Evolutionary conservation across 148 eudicot species (phyloP).

Genomic region (Polygonum aviculare): DNA sequence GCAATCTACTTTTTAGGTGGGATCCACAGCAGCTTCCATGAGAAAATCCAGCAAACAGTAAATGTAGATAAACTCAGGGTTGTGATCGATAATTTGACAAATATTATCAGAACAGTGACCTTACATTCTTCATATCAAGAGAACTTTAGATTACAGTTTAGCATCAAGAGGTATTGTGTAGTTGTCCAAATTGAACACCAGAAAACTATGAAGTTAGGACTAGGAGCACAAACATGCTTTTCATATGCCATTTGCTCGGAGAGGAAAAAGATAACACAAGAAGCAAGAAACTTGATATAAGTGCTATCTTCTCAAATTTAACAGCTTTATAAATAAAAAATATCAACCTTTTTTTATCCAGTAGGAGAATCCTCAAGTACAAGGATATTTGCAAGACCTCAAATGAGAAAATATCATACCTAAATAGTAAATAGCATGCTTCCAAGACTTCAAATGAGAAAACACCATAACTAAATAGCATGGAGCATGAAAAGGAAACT

Average conservation of each 20-base stretch:
- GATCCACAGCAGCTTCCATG: neutral
- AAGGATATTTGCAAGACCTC: neutral
- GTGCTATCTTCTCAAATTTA: neutral
- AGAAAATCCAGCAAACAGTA: constrained; percentile 1
- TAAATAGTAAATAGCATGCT: neutral
- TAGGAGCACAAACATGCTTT: neutral
- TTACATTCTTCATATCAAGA: neutral
- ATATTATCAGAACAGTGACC: neutral
- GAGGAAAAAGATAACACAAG: neutral
- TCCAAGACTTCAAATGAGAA: neutral
- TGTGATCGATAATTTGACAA: neutral
- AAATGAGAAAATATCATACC: neutral
- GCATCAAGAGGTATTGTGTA: neutral
- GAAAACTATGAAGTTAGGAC: neutral
- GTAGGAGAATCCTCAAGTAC: neutral
- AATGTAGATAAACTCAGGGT: neutral
- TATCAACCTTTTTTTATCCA: neutral
- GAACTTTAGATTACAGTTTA: neutral
- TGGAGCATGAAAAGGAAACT: neutral
- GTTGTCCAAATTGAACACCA: neutral
- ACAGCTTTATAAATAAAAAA: neutral
- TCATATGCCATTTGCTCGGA: neutral
- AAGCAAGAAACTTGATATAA: neutral
- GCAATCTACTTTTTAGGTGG: neutral
- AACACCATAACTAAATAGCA: neutral